Percentiles rank a stretch among this genome's conserved stretches.
These are phyloP conservation scores for Colletotrichum tropicale DNA, from an alignment of 2,329 filamentous ascomycete species.

Conservation along the genomic window DNA sequence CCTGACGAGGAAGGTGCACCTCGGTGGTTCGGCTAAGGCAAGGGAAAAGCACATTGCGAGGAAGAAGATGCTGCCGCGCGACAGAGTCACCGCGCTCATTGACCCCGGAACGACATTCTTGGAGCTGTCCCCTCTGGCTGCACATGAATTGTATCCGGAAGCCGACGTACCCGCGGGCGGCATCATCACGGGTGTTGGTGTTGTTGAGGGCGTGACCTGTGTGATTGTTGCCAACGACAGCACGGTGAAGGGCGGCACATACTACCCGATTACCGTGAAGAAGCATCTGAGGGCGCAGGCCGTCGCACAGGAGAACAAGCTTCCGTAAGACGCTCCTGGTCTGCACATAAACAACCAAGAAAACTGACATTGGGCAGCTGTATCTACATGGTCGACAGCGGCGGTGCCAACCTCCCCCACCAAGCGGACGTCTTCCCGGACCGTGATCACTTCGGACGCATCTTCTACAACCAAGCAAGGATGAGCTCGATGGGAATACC, in stretches of 20 bases:
- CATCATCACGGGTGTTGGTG: constrained; percentile 91
- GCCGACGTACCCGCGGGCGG: constrained; percentile 89
- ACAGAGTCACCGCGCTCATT: constrained; percentile 84
- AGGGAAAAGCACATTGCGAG: constrained; percentile 84
- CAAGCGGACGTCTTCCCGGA: constrained; percentile 97
- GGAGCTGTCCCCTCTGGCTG: constrained; percentile 91
- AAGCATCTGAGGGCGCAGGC: constrained; percentile 94
- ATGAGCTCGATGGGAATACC: constrained; percentile 91
- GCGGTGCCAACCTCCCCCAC: constrained; percentile 92
- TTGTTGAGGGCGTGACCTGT: constrained; percentile 88
- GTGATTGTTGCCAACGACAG: constrained; percentile 96
- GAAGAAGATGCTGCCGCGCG: constrained; percentile 93
- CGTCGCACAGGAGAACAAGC: constrained; percentile 85
- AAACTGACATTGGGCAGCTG: constrained; percentile 53
- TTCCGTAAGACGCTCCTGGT: constrained; percentile 55
- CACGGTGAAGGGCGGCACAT: constrained; percentile 96
- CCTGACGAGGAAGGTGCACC: constrained; percentile 73
- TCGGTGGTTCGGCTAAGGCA: constrained; percentile 81
- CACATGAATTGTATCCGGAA: constrained; percentile 82
- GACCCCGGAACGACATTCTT: constrained; percentile 91
- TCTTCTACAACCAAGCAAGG: constrained; percentile 97
- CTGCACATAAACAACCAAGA: background rate
- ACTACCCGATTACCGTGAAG: constrained; percentile 96
- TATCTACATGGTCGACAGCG: constrained; percentile 95
- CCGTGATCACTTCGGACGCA: constrained; percentile 91